These are phyloP conservation scores for Xylaria venustula DNA, from an alignment of 495 filamentous ascomycete species.

Conservation along the genomic window DNA sequence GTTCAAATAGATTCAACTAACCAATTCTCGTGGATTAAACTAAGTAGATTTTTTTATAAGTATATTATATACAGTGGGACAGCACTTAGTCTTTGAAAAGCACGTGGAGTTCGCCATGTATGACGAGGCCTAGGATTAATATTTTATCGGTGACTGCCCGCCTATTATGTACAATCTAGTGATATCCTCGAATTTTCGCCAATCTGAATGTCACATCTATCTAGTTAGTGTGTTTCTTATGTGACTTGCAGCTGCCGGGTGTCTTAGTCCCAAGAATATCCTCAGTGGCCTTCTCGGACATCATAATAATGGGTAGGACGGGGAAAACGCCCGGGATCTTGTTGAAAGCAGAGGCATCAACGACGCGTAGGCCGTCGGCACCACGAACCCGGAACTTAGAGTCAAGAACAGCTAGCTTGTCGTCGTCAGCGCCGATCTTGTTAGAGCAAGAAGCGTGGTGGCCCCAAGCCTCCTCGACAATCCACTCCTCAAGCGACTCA, in stretches of 20 bases:
- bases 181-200: constrained; percentile 1
- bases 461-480: constrained; percentile 55
- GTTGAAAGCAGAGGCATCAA: constrained; percentile 58
- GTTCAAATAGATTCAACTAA: not conserved
- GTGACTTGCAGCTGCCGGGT: not conserved
- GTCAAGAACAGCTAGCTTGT: constrained; percentile 59
- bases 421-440: constrained; percentile 55
- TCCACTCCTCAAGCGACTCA: constrained; percentile 43
- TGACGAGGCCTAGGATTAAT: not conserved
- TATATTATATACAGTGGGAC: constrained; percentile 16
- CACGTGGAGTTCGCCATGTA: not conserved
- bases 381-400: constrained; percentile 57
- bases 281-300: constrained; percentile 56
- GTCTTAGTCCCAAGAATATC: constrained; percentile 38
- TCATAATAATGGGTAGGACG: constrained; percentile 49
- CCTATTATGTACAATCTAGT: constrained; percentile 8
- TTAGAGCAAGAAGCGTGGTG: constrained; percentile 60
- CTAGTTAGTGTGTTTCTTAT: not conserved
- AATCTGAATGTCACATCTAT: not conserved
- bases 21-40: not conserved
- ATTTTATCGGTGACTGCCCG: constrained; percentile 3
- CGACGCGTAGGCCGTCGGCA: constrained; percentile 56
- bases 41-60: too few relatives aligned
- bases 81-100: not conserved
- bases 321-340: constrained; percentile 53